Base-by-base conservation (phyloP, 140 eudicot species). In the Ambrosia hybrid region DNA sequence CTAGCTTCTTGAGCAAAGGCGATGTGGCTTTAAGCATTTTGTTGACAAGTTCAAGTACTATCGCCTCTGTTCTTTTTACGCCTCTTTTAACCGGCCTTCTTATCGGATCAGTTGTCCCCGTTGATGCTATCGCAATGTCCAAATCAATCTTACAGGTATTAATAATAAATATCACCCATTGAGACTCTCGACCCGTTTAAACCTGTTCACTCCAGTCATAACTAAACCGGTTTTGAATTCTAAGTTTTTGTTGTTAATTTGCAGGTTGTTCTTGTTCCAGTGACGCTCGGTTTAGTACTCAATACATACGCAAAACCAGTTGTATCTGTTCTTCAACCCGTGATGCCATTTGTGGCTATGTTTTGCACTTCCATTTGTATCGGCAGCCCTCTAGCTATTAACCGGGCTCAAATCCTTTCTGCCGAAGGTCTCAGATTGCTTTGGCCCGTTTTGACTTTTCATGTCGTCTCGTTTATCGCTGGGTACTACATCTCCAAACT, bases 341-440 rank as follows among this genome's bases (percentile, higher is more conserved):
- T 88, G 83, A 94, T 94, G 99, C 99, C 99, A 26, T 72, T 94
- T 72, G 92, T 90, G 30, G 99, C 97, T 16, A 94, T 94, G 96
- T 72, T 94, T 67, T 94, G 99, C 74, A 94, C 99, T 46, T 94
- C 99, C 1, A 55, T 94, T 83, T 94, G 99, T 78, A 94, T 94
- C 64, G 99, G 99, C 37, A 94, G 99, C 79, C 99, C 99, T 17
- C 87, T 94, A 37, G 97, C 99, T 11, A 94, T 94, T 65, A 94
- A 94, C 73, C 90, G 88, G 74, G 74, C 67, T 71, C 88, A 84
- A 78, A 90, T 94, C 72, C 97, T 90, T 71, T 94, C 99, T 7
- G 78, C 82, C 4, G 99, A 90, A 85, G 99, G 99, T 63, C 86
- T 90, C 63, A 87, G 78, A 36, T 78, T 94, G 81, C 68, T 94